Percentiles rank a stretch among this genome's conserved stretches.
Conservation (phyloP, 2,329 filamentous ascomycete genomes). For the Colletotrichum coccodes region DNA sequence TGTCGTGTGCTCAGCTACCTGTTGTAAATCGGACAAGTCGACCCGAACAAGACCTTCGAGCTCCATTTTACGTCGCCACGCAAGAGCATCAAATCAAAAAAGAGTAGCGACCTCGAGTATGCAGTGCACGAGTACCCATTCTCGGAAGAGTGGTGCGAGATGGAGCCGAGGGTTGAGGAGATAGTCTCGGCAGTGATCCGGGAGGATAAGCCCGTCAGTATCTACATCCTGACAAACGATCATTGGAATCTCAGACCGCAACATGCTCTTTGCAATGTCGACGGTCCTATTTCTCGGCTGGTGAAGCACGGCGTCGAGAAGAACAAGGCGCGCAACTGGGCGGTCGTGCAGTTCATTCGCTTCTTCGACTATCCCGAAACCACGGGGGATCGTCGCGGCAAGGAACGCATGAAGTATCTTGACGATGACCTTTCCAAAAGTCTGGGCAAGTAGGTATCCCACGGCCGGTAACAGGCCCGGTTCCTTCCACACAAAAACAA, state of each 20-base stretch:
- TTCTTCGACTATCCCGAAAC: background rate
- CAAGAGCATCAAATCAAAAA: background rate
- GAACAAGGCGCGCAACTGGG: background rate
- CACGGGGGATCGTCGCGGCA: background rate
- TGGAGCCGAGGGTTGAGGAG: background rate
- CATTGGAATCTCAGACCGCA: background rate
- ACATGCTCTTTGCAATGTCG: background rate
- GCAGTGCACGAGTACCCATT: background rate
- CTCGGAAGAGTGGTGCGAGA: background rate
- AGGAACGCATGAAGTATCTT: background rate
- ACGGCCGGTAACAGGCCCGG: too few relatives aligned
- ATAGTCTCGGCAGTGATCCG: background rate
- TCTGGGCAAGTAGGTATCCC: too few relatives aligned
- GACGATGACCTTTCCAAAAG: background rate
- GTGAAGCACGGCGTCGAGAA: background rate
- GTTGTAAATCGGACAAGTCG: background rate
- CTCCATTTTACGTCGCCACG: background rate
- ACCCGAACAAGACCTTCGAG: background rate
- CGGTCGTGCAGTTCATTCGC: background rate
- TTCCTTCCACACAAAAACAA: too few relatives aligned
- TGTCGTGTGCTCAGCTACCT: background rate
- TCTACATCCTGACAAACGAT: conserved; percentile 1
- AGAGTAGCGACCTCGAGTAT: background rate
- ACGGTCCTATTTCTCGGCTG: background rate
- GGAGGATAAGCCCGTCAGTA: background rate